Evolutionary conservation across 257 asterid species (phyloP), one percentile per base, ranked within the genome.

Genomic region (Solanum piurae): DNA sequence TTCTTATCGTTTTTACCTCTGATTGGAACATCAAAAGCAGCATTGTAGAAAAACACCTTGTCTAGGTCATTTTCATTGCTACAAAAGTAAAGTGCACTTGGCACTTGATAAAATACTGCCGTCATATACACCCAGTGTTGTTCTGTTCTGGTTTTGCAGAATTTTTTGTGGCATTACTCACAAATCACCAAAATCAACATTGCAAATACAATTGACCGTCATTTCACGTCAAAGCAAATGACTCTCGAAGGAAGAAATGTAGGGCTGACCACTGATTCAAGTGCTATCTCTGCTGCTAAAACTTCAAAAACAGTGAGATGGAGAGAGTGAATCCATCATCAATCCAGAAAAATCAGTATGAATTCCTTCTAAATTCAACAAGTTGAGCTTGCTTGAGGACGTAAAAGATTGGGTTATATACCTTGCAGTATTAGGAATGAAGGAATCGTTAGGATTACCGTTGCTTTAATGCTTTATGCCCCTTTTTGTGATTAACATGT

Each of bases 51-150:
- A 86, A 13, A 73, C 66, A 38, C 27, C 40, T 62, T 74, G 38
- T 64, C 84, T 60, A 42, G 71, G 86, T 69, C 87, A 84, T 60
- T 76, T 21, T 46, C 79, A 44, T 33, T 82, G 86, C 64, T 68
- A 84, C 49, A 60, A 36, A 79, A 73, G 85, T 80, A 36, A 38
- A 46, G 73, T 42, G 80, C 85, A 74, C 71, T 31, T 34, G 83
- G 72, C 20, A 83, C 90, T 46, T 82, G 91, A 64, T 80, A 62
- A 46, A 87, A 86, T n/a, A 84, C 68, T 33, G 90, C 89, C 92
- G 89, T 89, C 88, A 86, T 37, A 86, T 9, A 88, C 74, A 68
- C 25, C 5, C 6, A 18, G 12, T 20, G 12, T 20, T 0, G 9
- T 29, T 80, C 85, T 25, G 68, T 80, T 29, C 83, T 21, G 23